Evolutionary conservation across 768 basidiomycete genomes (phyloP).

Genomic region (Pleurotus sapidus): DNA sequence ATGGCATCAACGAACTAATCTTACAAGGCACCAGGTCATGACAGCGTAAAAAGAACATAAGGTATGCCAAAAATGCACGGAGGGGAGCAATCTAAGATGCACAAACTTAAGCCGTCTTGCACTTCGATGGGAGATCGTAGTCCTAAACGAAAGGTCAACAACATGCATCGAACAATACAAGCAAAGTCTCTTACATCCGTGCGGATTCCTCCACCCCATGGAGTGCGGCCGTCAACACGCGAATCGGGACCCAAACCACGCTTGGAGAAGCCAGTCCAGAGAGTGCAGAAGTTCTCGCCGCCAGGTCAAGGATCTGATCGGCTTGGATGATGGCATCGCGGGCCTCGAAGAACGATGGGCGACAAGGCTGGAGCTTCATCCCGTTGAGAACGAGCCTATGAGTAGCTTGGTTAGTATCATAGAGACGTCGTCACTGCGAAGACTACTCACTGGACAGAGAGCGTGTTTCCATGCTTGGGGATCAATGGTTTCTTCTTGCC

Average conservation of each 20-base stretch:
- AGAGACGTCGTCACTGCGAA: neutral
- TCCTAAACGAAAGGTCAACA: conserved; percentile 16
- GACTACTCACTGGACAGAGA: conserved; percentile 62
- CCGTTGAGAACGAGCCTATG: conserved; percentile 75
- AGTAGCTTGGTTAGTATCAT: neutral
- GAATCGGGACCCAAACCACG: conserved; percentile 84
- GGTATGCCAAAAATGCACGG: neutral
- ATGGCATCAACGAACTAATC: neutral
- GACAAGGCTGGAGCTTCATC: conserved; percentile 95
- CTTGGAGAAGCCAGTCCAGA: conserved; percentile 84
- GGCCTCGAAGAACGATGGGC: conserved; percentile 87
- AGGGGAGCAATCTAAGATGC: neutral
- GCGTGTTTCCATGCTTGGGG: conserved; percentile 90
- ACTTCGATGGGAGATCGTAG: conserved; percentile 24
- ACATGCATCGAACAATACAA: neutral
- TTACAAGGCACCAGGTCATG: neutral
- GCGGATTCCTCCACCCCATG: conserved; percentile 92
- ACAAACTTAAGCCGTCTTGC: conserved; percentile 12
- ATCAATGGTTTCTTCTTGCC: conserved; percentile 60
- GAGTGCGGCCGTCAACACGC: conserved; percentile 67
- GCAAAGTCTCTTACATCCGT: conserved; percentile 44
- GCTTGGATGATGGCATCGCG: conserved; percentile 90
- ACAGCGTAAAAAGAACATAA: neutral
- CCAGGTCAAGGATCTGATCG: conserved; percentile 89
- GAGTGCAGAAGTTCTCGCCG: conserved; percentile 86